Evolutionary conservation across 179 eudicot species (phyloP).

Genomic region (Silene noctiflora): DNA sequence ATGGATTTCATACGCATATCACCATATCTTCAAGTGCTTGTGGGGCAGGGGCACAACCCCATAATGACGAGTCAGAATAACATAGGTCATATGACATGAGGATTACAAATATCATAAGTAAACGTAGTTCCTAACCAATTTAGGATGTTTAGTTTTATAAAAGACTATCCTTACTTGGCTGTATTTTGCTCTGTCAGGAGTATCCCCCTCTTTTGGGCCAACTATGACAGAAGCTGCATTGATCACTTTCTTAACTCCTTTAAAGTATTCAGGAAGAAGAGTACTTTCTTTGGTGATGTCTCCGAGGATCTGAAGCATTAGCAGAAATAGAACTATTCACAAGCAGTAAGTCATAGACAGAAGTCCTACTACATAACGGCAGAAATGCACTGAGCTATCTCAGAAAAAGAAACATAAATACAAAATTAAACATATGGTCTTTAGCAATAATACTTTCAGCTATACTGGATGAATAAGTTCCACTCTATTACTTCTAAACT

Average conservation of each 20-base stretch:
- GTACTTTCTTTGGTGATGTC: conserved; percentile 84
- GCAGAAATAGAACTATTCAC: conserved; percentile 6
- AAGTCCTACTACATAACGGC: not conserved
- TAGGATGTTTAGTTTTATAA: not conserved
- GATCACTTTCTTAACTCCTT: conserved; percentile 79
- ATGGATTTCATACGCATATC: too few species aligned
- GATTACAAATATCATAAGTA: not conserved
- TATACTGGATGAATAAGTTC: too few species aligned
- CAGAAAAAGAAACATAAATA: not conserved
- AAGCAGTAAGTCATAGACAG: not conserved
- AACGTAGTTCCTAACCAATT: not conserved
- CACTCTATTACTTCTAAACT: not conserved
- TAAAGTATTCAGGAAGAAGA: conserved; percentile 69
- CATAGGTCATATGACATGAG: not conserved
- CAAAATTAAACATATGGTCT: not conserved
- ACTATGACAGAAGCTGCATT: conserved; percentile 89
- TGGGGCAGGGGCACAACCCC: not conserved
- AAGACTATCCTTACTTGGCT: conserved; percentile 58
- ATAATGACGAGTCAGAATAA: not conserved
- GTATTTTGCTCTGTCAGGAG: conserved; percentile 91
- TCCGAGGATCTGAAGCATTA: conserved; percentile 59
- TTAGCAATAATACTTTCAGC: not conserved
- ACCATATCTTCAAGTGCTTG: not conserved
- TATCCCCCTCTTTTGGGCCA: conserved; percentile 98
- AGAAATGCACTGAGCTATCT: too few species aligned